phyloP scores from a whole-genome alignment of 371 early-diverging fungal genomes.

The Thermomucor indicae-seudaticae region DNA sequence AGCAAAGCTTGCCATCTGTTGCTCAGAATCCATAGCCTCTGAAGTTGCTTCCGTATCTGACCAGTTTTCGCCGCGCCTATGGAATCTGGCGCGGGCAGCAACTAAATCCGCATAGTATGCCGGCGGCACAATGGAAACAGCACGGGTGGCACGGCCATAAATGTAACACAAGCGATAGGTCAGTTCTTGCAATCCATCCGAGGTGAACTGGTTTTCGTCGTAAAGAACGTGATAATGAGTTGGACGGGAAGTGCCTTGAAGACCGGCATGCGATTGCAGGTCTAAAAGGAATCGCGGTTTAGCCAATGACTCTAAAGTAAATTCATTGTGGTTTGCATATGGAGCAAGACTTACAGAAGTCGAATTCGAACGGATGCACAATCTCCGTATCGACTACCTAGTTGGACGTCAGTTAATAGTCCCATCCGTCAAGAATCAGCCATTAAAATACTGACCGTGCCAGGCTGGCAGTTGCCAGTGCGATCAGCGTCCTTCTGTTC shows the following conservation, averaged over 20 bases:
- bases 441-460: no score
- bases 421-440: no score
- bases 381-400: constrained; percentile 78
- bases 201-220: constrained; percentile 76
- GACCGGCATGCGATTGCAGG: constrained; percentile 82
- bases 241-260: constrained; percentile 87
- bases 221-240: constrained; percentile 79
- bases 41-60: constrained; percentile 25
- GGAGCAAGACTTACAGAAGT: constrained; percentile 60
- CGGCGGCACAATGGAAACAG: constrained; percentile 76
- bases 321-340: no score
- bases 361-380: constrained; percentile 75
- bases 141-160: constrained; percentile 78
- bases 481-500: constrained; percentile 39
- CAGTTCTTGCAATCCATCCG: constrained; percentile 72
- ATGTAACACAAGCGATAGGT: constrained; percentile 84
- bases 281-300: constrained; percentile 11
- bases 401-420: no score
- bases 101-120: constrained; percentile 89
- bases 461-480: constrained; percentile 54
- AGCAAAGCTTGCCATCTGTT: constrained; percentile 25
- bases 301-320: constrained; percentile 3
- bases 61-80: constrained; percentile 44
- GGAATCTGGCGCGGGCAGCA: constrained; percentile 75
- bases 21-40: constrained; percentile 22